Conservation (phyloP, 2,329 filamentous ascomycete species). For the Clarireedia homoeocarpa region DNA sequence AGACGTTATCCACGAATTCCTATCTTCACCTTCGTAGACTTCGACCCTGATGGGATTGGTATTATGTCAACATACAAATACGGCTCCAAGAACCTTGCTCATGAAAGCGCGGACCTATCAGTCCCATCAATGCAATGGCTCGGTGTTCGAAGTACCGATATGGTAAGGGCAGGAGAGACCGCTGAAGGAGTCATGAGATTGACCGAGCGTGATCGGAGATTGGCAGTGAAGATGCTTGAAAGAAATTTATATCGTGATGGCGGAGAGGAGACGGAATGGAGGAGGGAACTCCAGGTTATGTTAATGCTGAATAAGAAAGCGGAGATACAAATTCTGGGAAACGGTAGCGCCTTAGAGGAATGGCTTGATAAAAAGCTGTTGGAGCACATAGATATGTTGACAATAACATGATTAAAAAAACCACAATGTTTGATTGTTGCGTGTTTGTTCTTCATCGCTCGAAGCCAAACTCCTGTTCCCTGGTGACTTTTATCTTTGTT, state of each 20-base stretch:
- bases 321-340: slow-evolving; percentile 66
- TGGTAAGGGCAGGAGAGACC: slow-evolving; percentile 10
- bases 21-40: slow-evolving; percentile 61
- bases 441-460: too few species aligned
- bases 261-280: slow-evolving; percentile 33
- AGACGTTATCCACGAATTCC: slow-evolving; percentile 41
- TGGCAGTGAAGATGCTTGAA: slow-evolving; percentile 46
- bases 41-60: slow-evolving; percentile 66
- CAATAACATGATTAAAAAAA: neutral
- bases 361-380: slow-evolving; percentile 26
- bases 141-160: slow-evolving; percentile 39
- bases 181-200: slow-evolving; percentile 2
- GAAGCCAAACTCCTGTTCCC: too few species aligned
- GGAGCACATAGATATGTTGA: neutral
- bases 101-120: slow-evolving; percentile 44
- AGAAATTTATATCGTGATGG: slow-evolving; percentile 29
- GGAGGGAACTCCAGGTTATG: slow-evolving; percentile 61
- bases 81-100: slow-evolving; percentile 54
- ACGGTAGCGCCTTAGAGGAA: slow-evolving; percentile 16
- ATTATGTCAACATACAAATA: slow-evolving; percentile 69
- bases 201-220: slow-evolving; percentile 40
- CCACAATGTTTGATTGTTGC: too few species aligned
- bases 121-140: slow-evolving; percentile 55
- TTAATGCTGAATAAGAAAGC: slow-evolving; percentile 66
- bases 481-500: too few species aligned